phyloP scores from a whole-genome alignment of 169 alveolate species.

The Theileria parva region DNA sequence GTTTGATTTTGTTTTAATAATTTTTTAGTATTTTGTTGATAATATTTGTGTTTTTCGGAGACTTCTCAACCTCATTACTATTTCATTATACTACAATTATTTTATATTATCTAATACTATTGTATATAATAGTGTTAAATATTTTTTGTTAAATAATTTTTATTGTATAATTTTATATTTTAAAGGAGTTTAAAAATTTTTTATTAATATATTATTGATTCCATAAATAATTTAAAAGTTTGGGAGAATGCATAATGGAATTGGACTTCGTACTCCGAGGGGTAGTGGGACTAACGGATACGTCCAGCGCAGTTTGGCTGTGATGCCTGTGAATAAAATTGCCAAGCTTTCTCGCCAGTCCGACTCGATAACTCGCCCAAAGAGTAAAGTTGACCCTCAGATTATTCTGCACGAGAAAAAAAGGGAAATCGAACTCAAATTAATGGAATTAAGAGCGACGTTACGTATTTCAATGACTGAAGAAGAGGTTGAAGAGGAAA shows the following conservation, averaged over 20 bases:
- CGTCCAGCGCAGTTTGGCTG: slow-evolving; percentile 76
- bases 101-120: not conserved
- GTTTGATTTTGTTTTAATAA: not conserved
- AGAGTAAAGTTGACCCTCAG: slow-evolving; percentile 47
- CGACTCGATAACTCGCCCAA: slow-evolving; percentile 34
- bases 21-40: too few relatives aligned
- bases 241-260: slow-evolving; percentile 69
- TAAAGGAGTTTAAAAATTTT: not conserved
- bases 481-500: slow-evolving; percentile 46
- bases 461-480: slow-evolving; percentile 32
- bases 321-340: slow-evolving; percentile 33
- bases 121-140: not conserved
- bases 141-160: not conserved
- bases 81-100: not conserved
- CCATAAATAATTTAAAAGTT: not conserved
- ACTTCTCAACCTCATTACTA: not conserved
- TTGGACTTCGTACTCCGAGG: slow-evolving; percentile 78
- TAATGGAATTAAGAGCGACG: slow-evolving; percentile 39
- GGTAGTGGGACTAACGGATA: slow-evolving; percentile 82
- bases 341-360: slow-evolving; percentile 23
- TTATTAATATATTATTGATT: not conserved
- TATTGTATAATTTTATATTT: not conserved
- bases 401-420: slow-evolving; percentile 48
- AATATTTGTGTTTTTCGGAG: not conserved
- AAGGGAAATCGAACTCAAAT: slow-evolving; percentile 44